These are phyloP conservation scores for Cinnamomum micranthum DNA, from an alignment of 164 flowering plant species.

Conservation along the genomic window DNA sequence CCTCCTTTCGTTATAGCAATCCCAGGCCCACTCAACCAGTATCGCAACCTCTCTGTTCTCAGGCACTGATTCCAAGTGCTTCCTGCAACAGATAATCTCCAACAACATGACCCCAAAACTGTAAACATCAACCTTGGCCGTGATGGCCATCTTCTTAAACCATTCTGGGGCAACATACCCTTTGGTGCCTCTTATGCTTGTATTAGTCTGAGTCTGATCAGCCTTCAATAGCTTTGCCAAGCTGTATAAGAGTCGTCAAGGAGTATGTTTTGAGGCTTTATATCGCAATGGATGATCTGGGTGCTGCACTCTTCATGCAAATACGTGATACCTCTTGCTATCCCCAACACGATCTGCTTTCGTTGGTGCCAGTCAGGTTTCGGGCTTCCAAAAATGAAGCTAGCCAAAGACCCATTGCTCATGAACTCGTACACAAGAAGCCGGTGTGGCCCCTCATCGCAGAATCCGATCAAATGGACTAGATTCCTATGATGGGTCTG, in stretches of 20 bases:
- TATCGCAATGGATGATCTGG: constrained; percentile 25
- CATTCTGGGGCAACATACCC: constrained; percentile 30
- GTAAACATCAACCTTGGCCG: constrained; percentile 19
- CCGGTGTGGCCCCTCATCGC: constrained; percentile 18
- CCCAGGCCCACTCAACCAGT: constrained; percentile 21
- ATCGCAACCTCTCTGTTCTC: background rate
- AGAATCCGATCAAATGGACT: constrained; percentile 11
- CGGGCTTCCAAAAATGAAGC: constrained; percentile 13
- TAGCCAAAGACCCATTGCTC: constrained; percentile 20
- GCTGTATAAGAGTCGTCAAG: constrained; percentile 11
- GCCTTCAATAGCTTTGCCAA: constrained; percentile 23
- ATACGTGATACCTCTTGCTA: constrained; percentile 22
- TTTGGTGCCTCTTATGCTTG: constrained; percentile 23
- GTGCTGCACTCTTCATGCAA: constrained; percentile 24
- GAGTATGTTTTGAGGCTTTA: constrained; percentile 29
- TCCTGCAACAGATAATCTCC: constrained; percentile 20
- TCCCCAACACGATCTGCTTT: constrained; percentile 17
- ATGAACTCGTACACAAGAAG: constrained; percentile 25
- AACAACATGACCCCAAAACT: constrained; percentile 22
- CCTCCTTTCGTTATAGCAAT: constrained; percentile 10
- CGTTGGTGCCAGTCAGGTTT: constrained; percentile 19
- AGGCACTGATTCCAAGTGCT: background rate
- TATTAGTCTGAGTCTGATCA: constrained; percentile 16
- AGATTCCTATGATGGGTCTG: constrained; percentile 7
- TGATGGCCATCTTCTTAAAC: constrained; percentile 14